Conservation (phyloP, 805 yeast genomes). For the Metschnikowia drakensbergensis region DNA sequence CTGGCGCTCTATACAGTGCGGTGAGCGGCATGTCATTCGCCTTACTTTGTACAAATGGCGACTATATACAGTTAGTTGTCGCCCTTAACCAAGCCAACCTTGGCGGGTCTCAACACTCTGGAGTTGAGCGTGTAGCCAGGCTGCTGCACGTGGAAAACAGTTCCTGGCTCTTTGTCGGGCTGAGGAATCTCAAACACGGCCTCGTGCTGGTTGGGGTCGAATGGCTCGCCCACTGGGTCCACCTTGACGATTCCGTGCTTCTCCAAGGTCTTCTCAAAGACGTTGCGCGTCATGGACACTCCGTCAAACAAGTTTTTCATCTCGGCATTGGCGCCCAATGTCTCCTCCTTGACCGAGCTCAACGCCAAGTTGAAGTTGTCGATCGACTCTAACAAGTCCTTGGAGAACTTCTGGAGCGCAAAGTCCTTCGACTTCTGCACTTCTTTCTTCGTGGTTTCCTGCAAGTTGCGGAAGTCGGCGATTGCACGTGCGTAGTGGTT, state of each 20-base stretch:
- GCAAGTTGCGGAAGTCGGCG: constrained; percentile 91
- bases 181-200: constrained; percentile 87
- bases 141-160: constrained; percentile 90
- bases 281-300: constrained; percentile 82
- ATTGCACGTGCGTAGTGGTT: constrained; percentile 78
- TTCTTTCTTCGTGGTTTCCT: constrained; percentile 85
- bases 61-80: constrained; percentile 14
- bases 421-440: constrained; percentile 82
- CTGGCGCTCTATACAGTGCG: no score
- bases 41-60: neutral
- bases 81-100: constrained; percentile 86
- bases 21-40: no score
- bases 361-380: constrained; percentile 90
- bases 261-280: constrained; percentile 77
- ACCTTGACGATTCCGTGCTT: constrained; percentile 79
- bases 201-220: constrained; percentile 90
- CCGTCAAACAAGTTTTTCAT: constrained; percentile 79
- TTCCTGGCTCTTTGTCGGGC: constrained; percentile 86
- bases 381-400: constrained; percentile 81
- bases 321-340: constrained; percentile 39
- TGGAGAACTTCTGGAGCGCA: constrained; percentile 89
- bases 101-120: constrained; percentile 90
- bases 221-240: constrained; percentile 78
- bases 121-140: constrained; percentile 81
- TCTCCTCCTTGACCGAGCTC: constrained; percentile 62